Conservation (phyloP, 2,329 filamentous ascomycete genomes). For the Aspergillus niger region DNA sequence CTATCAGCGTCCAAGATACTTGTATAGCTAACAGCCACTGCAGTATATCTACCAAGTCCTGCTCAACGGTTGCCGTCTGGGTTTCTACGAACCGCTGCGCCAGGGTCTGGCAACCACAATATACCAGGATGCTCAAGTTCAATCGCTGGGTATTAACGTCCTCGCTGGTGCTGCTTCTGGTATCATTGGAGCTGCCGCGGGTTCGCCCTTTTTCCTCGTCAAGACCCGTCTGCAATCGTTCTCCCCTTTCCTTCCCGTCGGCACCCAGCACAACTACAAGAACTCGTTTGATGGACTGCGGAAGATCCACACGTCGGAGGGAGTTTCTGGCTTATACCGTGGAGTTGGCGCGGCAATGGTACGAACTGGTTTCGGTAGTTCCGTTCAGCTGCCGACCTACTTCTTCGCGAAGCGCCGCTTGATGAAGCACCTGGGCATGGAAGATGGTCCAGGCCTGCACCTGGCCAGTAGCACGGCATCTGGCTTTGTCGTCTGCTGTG, state of each 20-base stretch:
- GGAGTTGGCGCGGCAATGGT: constrained; percentile 94
- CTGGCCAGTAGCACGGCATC: constrained; percentile 84
- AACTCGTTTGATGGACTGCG: constrained; percentile 81
- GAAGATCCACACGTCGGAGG: constrained; percentile 77
- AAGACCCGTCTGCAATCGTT: constrained; percentile 95
- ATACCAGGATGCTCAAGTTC: constrained; percentile 70
- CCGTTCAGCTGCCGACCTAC: constrained; percentile 94
- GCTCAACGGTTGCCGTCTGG: constrained; percentile 92
- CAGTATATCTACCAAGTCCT: constrained; percentile 93
- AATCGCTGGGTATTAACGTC: constrained; percentile 90
- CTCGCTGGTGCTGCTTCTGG: constrained; percentile 87
- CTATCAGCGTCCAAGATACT: background rate
- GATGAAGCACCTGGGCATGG: constrained; percentile 78
- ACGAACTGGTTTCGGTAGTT: constrained; percentile 90
- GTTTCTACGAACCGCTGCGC: constrained; percentile 96
- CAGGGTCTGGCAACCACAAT: constrained; percentile 67
- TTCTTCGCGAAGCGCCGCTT: constrained; percentile 93
- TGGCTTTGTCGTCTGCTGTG: constrained; percentile 93
- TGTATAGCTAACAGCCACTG: constrained; percentile 13
- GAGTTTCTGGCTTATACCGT: constrained; percentile 78
- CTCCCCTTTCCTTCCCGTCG: constrained; percentile 88
- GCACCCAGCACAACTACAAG: constrained; percentile 92
- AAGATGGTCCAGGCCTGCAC: constrained; percentile 87
- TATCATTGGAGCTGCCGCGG: constrained; percentile 86
- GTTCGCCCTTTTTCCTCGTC: constrained; percentile 95